These are phyloP conservation scores for Pistacia atlantica DNA, from an alignment of 345 rosid genomes.

Conservation along the genomic window DNA sequence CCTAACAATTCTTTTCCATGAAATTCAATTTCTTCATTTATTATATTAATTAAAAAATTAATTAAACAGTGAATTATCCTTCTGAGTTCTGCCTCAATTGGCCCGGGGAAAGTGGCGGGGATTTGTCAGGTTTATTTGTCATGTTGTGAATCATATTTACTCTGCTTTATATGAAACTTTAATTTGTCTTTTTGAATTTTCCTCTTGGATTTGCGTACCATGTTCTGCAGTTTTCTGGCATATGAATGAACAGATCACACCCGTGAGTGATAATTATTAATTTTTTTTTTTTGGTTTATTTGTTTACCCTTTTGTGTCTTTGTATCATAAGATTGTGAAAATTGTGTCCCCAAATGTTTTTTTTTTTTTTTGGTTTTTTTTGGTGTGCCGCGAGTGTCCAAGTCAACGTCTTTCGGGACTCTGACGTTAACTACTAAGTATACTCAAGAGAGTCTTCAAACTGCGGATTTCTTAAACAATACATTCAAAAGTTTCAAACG, in stretches of 20 bases:
- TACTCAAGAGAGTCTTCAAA: too few relatives aligned
- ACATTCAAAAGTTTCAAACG: too few relatives aligned
- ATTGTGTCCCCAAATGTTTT: too few relatives aligned
- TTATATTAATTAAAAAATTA: neutral
- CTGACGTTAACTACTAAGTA: too few relatives aligned
- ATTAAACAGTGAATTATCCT: neutral
- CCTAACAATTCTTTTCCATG: neutral
- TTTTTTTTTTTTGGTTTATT: neutral
- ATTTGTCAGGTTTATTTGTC: conserved; percentile 1
- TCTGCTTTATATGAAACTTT: neutral
- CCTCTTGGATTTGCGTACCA: neutral
- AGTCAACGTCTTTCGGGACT: too few relatives aligned
- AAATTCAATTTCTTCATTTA: neutral
- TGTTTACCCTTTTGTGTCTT: conserved; percentile 4
- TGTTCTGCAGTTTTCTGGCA: conserved; percentile 18
- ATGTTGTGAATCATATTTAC: neutral
- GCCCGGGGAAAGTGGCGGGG: conserved; percentile 11
- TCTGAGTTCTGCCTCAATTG: neutral
- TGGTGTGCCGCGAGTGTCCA: too few relatives aligned
- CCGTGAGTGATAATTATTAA: conserved; percentile 30
- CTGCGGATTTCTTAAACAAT: too few relatives aligned
- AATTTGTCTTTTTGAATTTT: neutral
- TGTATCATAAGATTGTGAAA: neutral
- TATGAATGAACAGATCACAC: conserved; percentile 42
- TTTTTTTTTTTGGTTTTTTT: too few relatives aligned